These are phyloP conservation scores for Pyronema omphalodes DNA, from an alignment of 495 filamentous ascomycete species.

Conservation along the genomic window DNA sequence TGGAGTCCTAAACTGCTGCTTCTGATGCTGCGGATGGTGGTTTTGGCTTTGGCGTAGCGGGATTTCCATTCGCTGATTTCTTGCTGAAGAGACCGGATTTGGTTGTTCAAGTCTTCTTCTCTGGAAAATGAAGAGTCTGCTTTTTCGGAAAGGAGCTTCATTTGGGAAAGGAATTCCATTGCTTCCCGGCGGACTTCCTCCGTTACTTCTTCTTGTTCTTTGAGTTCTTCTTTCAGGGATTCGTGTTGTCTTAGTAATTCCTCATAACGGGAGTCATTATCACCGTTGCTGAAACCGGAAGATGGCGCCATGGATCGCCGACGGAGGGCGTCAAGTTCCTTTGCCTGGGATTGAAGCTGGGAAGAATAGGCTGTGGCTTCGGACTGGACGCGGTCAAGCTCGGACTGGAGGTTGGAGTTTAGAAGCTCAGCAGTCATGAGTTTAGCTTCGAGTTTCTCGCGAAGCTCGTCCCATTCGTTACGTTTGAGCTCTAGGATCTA, in stretches of 20 bases:
- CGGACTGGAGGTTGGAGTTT: slow-evolving; percentile 54
- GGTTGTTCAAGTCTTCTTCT: slow-evolving; percentile 54
- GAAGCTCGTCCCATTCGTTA: slow-evolving; percentile 57
- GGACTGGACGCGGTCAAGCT: slow-evolving; percentile 51
- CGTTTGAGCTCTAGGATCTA: slow-evolving; percentile 25
- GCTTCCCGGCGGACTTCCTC: slow-evolving; percentile 78
- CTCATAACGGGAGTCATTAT: slow-evolving; percentile 1
- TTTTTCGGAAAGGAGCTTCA: slow-evolving; percentile 66
- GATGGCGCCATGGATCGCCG: no score
- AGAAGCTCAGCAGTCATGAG: slow-evolving; percentile 59
- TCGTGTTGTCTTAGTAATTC: slow-evolving; percentile 39
- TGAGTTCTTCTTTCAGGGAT: slow-evolving; percentile 48
- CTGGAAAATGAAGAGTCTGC: slow-evolving; percentile 60
- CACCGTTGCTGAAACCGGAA: slow-evolving; percentile 25
- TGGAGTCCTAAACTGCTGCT: slow-evolving; percentile 60
- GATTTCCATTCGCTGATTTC: slow-evolving; percentile 78
- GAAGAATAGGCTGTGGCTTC: slow-evolving; percentile 39
- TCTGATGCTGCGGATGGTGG: slow-evolving; percentile 64
- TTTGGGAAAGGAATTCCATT: slow-evolving; percentile 66
- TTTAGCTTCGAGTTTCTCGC: slow-evolving; percentile 55
- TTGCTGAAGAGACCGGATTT: slow-evolving; percentile 54
- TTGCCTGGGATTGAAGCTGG: no score
- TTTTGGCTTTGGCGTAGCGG: slow-evolving; percentile 71
- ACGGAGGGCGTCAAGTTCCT: no score
- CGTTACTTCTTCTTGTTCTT: slow-evolving; percentile 59